Conservation (phyloP, 2,329 filamentous ascomycete species). For the Fusarium sp. region DNA sequence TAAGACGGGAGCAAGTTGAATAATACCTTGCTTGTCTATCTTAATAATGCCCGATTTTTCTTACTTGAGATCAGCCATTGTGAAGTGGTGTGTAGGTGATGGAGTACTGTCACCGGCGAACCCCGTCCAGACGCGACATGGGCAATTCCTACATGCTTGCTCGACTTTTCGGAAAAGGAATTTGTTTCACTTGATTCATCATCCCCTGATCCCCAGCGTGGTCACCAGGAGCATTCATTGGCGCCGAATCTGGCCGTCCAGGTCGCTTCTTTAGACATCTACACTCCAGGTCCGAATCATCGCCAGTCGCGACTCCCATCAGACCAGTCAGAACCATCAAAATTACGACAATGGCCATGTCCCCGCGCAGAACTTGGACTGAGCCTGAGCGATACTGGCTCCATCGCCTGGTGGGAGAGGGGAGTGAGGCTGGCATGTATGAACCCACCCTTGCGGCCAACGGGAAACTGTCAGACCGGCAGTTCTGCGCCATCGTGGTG, state of each 20-base stretch:
- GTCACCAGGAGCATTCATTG: not conserved
- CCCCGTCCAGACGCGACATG: not conserved
- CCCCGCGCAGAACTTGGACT: no score
- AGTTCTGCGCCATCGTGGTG: no score
- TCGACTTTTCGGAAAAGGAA: not conserved
- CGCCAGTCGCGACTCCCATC: not conserved
- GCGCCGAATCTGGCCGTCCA: not conserved
- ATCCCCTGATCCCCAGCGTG: not conserved
- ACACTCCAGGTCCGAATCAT: not conserved
- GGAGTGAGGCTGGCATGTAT: no score
- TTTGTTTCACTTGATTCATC: not conserved
- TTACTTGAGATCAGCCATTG: not conserved
- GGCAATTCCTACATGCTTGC: not conserved
- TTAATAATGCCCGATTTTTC: not conserved
- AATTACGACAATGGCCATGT: not conserved
- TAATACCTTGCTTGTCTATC: not conserved
- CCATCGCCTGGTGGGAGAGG: no score
- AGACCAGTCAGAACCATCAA: not conserved
- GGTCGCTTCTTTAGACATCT: not conserved
- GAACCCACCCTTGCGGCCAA: no score
- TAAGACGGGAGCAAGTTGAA: not conserved
- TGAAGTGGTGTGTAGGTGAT: not conserved
- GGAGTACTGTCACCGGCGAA: not conserved
- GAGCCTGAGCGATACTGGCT: no score
- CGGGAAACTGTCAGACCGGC: no score